Evolutionary conservation across 768 basidiomycete species (phyloP).

Genomic region (Leucosporidium scottii): DNA sequence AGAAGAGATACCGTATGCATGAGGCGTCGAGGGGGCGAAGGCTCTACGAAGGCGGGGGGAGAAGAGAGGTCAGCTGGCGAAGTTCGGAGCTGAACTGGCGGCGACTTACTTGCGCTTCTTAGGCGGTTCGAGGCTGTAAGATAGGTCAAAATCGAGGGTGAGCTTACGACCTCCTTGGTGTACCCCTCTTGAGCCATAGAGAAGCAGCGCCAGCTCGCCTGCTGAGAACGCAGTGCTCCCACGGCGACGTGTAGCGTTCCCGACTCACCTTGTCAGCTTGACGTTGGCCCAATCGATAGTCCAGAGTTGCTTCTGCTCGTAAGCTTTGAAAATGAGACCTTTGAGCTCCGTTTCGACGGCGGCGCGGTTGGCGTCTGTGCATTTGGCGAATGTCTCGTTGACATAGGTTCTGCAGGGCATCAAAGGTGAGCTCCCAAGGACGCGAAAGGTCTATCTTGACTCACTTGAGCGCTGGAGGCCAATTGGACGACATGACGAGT

Average conservation of each 20-base stretch:
- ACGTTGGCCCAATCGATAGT: conserved; percentile 89
- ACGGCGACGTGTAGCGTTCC: neutral
- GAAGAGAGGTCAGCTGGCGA: neutral
- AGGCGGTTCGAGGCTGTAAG: conserved; percentile 12
- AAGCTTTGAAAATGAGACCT: conserved; percentile 92
- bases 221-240: neutral
- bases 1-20: conserved; percentile 27
- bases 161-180: neutral
- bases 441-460: neutral
- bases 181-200: neutral
- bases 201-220: neutral
- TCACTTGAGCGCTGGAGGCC: conserved; percentile 39
- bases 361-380: conserved; percentile 74
- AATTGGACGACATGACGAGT: conserved; percentile 19
- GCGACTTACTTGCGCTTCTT: conserved; percentile 37
- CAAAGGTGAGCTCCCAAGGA: neutral
- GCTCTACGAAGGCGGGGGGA: conserved; percentile 9
- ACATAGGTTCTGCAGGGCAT: conserved; percentile 73
- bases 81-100: neutral
- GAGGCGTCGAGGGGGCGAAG: conserved; percentile 34
- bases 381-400: conserved; percentile 81
- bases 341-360: conserved; percentile 91
- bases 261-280: conserved; percentile 73
- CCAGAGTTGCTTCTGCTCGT: conserved; percentile 72
- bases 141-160: neutral